A percentile compares a stretch with the other conserved stretches of the same genome.
Conservation (phyloP, 495 filamentous ascomycete species). For the Aspergillus sclerotiicarbonarius region DNA sequence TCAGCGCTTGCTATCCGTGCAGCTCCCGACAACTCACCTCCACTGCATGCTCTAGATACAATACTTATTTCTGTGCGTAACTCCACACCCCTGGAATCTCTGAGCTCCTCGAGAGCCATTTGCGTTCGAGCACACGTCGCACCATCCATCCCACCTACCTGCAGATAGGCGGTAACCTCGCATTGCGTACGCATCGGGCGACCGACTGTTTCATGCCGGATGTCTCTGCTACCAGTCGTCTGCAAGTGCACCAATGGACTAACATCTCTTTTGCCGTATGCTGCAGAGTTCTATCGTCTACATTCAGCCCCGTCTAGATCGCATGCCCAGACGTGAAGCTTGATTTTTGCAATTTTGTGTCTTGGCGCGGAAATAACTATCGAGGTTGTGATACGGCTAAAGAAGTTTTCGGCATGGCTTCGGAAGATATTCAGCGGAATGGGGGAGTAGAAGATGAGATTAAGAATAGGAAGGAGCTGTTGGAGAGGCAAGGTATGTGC, state of each 20-base stretch:
- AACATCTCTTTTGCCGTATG: background rate
- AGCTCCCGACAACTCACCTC: background rate
- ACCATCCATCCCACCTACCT: background rate
- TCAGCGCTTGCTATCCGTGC: background rate
- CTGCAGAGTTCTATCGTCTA: no score
- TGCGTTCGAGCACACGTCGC: background rate
- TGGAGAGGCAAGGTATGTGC: slow-evolving; percentile 5
- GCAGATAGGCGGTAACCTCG: background rate
- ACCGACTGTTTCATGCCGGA: background rate
- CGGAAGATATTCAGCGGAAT: slow-evolving; percentile 6
- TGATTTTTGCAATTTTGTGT: no score
- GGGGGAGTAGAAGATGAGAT: slow-evolving; percentile 14
- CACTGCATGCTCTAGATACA: background rate
- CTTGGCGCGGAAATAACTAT: no score
- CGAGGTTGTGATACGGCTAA: background rate
- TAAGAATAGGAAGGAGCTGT: background rate
- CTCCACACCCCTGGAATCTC: background rate
- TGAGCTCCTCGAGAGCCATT: background rate
- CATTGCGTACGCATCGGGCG: background rate
- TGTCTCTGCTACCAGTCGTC: background rate
- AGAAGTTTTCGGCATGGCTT: background rate
- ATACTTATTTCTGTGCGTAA: background rate
- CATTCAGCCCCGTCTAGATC: no score
- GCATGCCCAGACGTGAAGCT: no score
- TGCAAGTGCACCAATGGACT: background rate